Evolutionary conservation across 768 basidiomycete genomes (phyloP).

Genomic region (Hericium coralloides): DNA sequence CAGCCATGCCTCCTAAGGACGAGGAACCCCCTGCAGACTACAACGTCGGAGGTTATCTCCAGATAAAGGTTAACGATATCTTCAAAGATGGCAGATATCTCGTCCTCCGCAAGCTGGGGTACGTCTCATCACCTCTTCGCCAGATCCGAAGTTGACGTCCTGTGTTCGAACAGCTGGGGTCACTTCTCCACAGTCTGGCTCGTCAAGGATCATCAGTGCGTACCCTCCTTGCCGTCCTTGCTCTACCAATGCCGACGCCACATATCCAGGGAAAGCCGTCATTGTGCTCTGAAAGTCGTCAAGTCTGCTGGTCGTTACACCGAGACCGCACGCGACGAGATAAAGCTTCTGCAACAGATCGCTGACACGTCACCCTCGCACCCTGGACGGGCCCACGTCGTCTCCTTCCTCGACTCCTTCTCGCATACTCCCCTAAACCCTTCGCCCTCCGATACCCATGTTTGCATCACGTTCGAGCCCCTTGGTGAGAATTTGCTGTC

Average conservation of each 20-base stretch:
- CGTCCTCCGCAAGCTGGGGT: constrained; percentile 88
- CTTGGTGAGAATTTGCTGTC: constrained; percentile 72
- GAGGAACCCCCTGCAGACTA: constrained; percentile 82
- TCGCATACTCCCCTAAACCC: constrained; percentile 37
- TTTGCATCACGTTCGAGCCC: constrained; percentile 89
- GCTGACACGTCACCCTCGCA: constrained; percentile 63
- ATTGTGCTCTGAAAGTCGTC: constrained; percentile 91
- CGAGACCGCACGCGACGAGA: constrained; percentile 95
- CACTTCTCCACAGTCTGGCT: constrained; percentile 96
- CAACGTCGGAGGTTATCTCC: constrained; percentile 72
- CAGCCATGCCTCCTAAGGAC: constrained; percentile 56
- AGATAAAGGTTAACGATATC: constrained; percentile 53
- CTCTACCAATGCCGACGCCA: neutral
- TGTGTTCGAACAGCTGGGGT: constrained; percentile 59
- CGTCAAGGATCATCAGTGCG: constrained; percentile 68
- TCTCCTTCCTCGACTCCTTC: constrained; percentile 89
- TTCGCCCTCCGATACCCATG: constrained; percentile 35
- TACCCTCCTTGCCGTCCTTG: constrained; percentile 14
- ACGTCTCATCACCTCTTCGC: constrained; percentile 15
- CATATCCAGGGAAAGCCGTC: constrained; percentile 47
- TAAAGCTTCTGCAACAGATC: constrained; percentile 79
- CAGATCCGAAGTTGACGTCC: neutral
- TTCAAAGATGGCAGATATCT: constrained; percentile 83
- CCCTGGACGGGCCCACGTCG: constrained; percentile 71
- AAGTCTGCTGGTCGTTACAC: constrained; percentile 94